Conservation (phyloP, 2,329 filamentous ascomycete genomes). For the Fusarium incarnatum region DNA sequence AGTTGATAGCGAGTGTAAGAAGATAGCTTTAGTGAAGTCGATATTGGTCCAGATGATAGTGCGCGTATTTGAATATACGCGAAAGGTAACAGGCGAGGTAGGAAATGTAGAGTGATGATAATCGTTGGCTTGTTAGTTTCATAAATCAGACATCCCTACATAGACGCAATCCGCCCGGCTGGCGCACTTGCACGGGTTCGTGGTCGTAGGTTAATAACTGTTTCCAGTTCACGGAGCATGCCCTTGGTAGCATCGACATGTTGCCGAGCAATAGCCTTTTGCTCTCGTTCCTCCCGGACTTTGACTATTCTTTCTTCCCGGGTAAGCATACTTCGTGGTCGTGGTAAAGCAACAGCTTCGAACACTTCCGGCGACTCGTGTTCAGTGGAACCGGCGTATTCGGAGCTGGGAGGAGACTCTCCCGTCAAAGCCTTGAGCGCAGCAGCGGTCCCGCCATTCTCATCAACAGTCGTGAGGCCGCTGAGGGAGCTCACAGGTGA, state of each 20-base stretch:
- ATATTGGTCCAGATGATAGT: conserved; percentile 13
- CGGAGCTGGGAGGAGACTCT: conserved; percentile 67
- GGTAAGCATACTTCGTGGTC: conserved; percentile 77
- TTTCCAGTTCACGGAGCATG: conserved; percentile 94
- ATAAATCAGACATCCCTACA: conserved; percentile 50
- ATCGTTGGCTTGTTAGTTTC: conserved; percentile 21
- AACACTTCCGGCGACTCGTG: conserved; percentile 83
- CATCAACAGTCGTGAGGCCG: conserved; percentile 73
- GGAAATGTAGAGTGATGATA: conserved; percentile 9
- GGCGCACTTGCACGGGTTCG: conserved; percentile 54
- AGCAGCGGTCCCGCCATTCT: conserved; percentile 59
- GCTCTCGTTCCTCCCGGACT: conserved; percentile 87
- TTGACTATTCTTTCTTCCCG: conserved; percentile 88
- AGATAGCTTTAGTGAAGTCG: conserved; percentile 1
- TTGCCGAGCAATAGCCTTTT: conserved; percentile 77
- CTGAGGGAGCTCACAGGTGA: conserved; percentile 74
- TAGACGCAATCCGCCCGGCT: conserved; percentile 55
- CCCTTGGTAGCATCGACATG: conserved; percentile 84
- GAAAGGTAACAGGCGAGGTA: conserved; percentile 8
- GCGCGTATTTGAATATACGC: conserved; percentile 4
- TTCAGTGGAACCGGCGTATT: conserved; percentile 66
- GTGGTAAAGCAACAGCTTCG: conserved; percentile 83
- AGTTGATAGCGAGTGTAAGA: conserved; percentile 24
- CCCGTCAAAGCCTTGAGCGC: conserved; percentile 85
- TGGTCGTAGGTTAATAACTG: conserved; percentile 75